Percentiles rank a stretch among this genome's conserved stretches.
These are phyloP conservation scores for Jatropha multifida DNA, from an alignment of 441 rosid genomes.

Conservation along the genomic window DNA sequence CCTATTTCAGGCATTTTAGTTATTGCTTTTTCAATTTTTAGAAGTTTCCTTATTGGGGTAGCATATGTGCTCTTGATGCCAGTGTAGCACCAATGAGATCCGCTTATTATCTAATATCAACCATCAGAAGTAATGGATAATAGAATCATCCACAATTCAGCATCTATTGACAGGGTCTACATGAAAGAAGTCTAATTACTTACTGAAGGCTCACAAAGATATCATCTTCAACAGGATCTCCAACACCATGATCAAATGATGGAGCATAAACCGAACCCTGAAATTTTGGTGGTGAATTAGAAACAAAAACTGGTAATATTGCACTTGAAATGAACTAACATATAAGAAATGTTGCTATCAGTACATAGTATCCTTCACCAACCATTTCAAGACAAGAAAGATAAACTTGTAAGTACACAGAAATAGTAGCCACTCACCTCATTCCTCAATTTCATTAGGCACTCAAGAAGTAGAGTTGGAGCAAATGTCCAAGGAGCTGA, in stretches of 20 bases:
- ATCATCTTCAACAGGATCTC: conserved; percentile 90
- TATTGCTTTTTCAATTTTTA: not conserved
- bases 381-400: not conserved
- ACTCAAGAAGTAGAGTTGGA: conserved; percentile 58
- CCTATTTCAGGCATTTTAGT: not conserved
- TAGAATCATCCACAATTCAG: not conserved
- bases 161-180: not conserved
- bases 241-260: conserved; percentile 88
- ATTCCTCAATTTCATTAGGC: conserved; percentile 62
- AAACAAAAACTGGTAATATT: conserved; percentile 19
- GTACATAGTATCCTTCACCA: not conserved
- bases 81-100: not conserved
- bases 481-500: conserved; percentile 94
- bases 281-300: conserved; percentile 19
- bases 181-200: conserved; percentile 36
- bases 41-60: not conserved
- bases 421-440: conserved; percentile 47
- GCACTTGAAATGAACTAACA: not conserved
- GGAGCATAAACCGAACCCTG: conserved; percentile 90
- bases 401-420: conserved; percentile 4
- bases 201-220: conserved; percentile 80
- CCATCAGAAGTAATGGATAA: conserved; percentile 4
- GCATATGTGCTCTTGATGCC: not conserved
- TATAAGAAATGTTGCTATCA: not conserved
- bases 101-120: conserved; percentile 1